Evolutionary conservation across 169 alveolate species (phyloP).

Genomic region (Babesia bovis): DNA sequence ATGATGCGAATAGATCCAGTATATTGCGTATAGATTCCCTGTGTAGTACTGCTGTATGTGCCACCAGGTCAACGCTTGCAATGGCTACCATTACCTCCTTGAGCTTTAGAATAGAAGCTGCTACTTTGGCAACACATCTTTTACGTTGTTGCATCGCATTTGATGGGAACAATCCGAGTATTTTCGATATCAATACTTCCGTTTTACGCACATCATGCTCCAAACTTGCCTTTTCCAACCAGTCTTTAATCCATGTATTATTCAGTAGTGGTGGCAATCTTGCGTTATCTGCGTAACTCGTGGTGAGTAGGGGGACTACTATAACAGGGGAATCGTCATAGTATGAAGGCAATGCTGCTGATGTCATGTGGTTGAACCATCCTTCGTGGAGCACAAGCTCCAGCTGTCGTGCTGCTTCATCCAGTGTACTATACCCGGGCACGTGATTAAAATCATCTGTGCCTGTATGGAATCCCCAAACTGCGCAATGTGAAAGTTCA

Average conservation of each 20-base stretch:
- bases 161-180: neutral
- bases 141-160: conserved; percentile 4
- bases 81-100: neutral
- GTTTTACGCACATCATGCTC: neutral
- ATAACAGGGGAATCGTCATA: conserved; percentile 14
- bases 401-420: conserved; percentile 24
- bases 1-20: neutral
- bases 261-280: conserved; percentile 25
- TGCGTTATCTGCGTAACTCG: conserved; percentile 8
- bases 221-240: conserved; percentile 9
- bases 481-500: conserved; percentile 20
- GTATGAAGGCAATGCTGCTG: conserved; percentile 24
- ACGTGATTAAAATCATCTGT: neutral
- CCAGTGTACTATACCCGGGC: too few relatives aligned
- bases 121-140: neutral
- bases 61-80: neutral
- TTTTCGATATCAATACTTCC: neutral
- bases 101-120: neutral
- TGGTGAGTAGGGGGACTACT: conserved; percentile 15
- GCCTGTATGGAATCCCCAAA: conserved; percentile 18
- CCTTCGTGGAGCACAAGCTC: conserved; percentile 12
- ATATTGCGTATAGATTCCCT: conserved; percentile 11
- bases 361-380: conserved; percentile 43
- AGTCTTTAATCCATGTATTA: conserved; percentile 8
- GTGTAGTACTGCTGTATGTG: conserved; percentile 6